phyloP scores from a whole-genome alignment of 768 basidiomycete genomes.

The Pleurotus cornucopiae region DNA sequence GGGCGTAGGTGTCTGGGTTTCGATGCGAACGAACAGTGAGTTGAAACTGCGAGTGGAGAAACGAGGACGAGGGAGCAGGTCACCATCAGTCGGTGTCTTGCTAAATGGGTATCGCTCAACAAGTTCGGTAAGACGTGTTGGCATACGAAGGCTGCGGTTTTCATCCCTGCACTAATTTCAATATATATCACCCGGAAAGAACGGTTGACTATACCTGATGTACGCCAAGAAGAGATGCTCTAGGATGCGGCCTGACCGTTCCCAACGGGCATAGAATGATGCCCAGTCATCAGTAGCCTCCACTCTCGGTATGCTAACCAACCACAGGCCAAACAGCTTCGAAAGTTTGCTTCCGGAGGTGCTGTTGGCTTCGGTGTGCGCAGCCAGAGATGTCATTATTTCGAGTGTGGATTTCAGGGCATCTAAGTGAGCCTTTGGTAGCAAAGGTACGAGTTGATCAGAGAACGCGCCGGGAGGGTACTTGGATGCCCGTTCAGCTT shows the following conservation, averaged over 20 bases:
- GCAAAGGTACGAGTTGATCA: constrained; percentile 50
- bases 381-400: constrained; percentile 64
- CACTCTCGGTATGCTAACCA: constrained; percentile 46
- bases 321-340: constrained; percentile 72
- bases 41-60: constrained; percentile 64
- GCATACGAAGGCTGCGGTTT: constrained; percentile 49
- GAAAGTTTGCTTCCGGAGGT: constrained; percentile 76
- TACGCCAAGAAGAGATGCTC: constrained; percentile 75
- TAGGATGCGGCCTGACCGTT: constrained; percentile 62
- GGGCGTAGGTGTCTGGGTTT: constrained; percentile 42
- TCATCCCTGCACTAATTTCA: constrained; percentile 46
- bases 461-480: constrained; percentile 66
- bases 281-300: constrained; percentile 55
- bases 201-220: constrained; percentile 48
- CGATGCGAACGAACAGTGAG: constrained; percentile 65
- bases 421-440: constrained; percentile 56
- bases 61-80: constrained; percentile 56
- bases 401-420: constrained; percentile 56
- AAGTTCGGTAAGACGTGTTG: constrained; percentile 66
- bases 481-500: constrained; percentile 51
- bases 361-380: constrained; percentile 68
- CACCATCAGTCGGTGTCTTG: constrained; percentile 28
- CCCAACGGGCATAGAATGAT: constrained; percentile 72
- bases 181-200: not conserved
- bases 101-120: constrained; percentile 67